These are phyloP conservation scores for Brassica nigra DNA, from an alignment of 345 rosid species.

Conservation along the genomic window DNA sequence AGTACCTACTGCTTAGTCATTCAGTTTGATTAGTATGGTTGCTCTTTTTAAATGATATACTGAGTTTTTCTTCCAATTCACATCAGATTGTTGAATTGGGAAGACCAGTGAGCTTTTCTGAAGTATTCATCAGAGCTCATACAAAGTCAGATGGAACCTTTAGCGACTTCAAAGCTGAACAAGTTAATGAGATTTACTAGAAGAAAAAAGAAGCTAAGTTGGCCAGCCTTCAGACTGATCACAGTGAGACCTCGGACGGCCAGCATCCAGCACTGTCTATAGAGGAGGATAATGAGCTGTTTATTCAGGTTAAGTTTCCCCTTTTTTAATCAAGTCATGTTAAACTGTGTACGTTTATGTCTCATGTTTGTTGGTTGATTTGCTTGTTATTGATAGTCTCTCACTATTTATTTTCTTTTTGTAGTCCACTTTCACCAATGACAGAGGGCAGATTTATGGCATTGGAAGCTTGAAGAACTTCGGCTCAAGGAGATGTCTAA, in stretches of 20 bases:
- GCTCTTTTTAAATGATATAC: neutral
- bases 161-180: neutral
- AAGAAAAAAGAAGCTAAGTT: neutral
- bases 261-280: neutral
- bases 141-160: neutral
- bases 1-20: neutral
- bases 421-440: too few relatives aligned
- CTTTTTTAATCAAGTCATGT: too few relatives aligned
- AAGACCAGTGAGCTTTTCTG: neutral
- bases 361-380: too few relatives aligned
- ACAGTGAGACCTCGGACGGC: neutral
- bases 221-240: neutral
- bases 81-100: neutral
- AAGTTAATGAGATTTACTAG: neutral
- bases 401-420: too few relatives aligned
- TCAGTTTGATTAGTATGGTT: neutral
- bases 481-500: too few relatives aligned
- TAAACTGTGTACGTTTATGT: too few relatives aligned
- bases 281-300: neutral
- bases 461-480: too few relatives aligned
- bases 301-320: too few relatives aligned
- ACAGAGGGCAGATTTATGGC: too few relatives aligned
- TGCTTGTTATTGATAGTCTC: too few relatives aligned
- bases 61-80: neutral
- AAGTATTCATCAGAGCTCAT: neutral